Evolutionary conservation across 2,329 filamentous ascomycete genomes (phyloP).

Genomic region (Colletotrichum sp.): DNA sequence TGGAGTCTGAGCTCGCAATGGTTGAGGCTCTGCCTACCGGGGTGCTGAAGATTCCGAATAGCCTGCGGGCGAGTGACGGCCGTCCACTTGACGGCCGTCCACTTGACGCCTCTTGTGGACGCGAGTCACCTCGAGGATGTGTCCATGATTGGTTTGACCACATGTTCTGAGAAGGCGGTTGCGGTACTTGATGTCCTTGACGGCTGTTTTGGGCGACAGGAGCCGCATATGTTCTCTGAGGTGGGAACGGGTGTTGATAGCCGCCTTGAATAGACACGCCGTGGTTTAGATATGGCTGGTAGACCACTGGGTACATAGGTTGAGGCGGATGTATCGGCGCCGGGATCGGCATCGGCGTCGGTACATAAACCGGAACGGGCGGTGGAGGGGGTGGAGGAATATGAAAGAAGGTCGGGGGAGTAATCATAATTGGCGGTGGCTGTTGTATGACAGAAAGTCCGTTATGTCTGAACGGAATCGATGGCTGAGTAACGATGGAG

Average conservation of each 20-base stretch:
- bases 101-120: not conserved
- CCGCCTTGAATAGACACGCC: not conserved
- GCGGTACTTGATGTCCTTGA: not conserved
- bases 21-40: slow-evolving; percentile 40
- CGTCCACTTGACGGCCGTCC: not conserved
- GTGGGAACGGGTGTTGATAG: not conserved
- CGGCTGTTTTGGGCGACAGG: not conserved
- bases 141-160: not conserved
- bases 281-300: slow-evolving; percentile 12
- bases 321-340: not conserved
- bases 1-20: slow-evolving; percentile 28
- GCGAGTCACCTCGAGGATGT: not conserved
- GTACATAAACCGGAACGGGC: not conserved
- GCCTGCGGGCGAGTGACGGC: slow-evolving; percentile 2
- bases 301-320: slow-evolving; percentile 23
- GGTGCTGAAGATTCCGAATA: slow-evolving; percentile 30
- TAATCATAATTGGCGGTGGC: not conserved
- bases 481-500: not conserved
- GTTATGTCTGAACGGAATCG: slow-evolving; percentile 10
- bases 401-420: not conserved
- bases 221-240: not conserved
- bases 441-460: not conserved
- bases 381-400: slow-evolving; percentile 5
- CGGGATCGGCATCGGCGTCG: slow-evolving; percentile 3
- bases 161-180: not conserved